phyloP scores from a whole-genome alignment of 257 asterid genomes.

The Gardenia jasminoides region DNA sequence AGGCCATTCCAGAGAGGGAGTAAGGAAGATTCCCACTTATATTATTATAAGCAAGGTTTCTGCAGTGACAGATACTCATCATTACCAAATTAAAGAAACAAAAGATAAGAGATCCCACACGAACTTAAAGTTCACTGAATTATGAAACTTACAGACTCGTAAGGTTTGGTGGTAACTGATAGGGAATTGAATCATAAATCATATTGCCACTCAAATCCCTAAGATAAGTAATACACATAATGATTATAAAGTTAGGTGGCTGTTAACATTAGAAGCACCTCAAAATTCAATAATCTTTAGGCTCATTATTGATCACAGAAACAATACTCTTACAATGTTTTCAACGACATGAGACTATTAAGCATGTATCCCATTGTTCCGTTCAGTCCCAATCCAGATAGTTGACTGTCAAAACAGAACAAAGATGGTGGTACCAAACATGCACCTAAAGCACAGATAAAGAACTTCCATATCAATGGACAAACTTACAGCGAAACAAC shows the following conservation, averaged over 20 bases:
- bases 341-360: slow-evolving; percentile 64
- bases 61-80: slow-evolving; percentile 33
- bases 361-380: slow-evolving; percentile 92
- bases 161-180: slow-evolving; percentile 82
- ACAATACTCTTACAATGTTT: slow-evolving; percentile 58
- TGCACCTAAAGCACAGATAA: too few relatives aligned
- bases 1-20: slow-evolving; percentile 54
- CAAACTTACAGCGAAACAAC: slow-evolving; percentile 78
- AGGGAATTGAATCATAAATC: slow-evolving; percentile 71
- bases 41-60: slow-evolving; percentile 87
- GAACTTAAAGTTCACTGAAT: slow-evolving; percentile 25
- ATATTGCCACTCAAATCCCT: slow-evolving; percentile 94
- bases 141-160: slow-evolving; percentile 68
- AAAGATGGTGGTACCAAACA: slow-evolving; percentile 15
- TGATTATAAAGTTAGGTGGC: neutral
- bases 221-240: slow-evolving; percentile 25
- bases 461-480: neutral
- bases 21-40: slow-evolving; percentile 79
- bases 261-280: neutral
- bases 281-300: neutral
- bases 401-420: slow-evolving; percentile 54
- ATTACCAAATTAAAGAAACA: slow-evolving; percentile 18
- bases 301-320: neutral
- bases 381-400: slow-evolving; percentile 72
- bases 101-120: slow-evolving; percentile 15